Conservation (phyloP, 306 rosid genomes). For the Cucumis hystrix region DNA sequence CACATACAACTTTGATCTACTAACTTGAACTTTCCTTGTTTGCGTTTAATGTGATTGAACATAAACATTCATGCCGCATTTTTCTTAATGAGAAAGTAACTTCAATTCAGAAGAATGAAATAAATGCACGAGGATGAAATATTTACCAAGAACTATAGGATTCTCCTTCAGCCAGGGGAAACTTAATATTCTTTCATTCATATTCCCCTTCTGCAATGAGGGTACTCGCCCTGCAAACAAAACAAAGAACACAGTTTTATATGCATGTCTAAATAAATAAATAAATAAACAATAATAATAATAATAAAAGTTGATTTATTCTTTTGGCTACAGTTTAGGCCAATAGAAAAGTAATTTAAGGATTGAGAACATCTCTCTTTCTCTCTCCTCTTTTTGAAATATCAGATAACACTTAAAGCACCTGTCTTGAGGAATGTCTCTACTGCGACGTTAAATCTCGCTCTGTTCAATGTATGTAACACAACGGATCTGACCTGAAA, state of each 20-base stretch:
- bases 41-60: neutral
- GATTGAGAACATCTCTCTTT: neutral
- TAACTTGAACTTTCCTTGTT: neutral
- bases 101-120: neutral
- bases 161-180: slow-evolving; percentile 81
- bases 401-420: slow-evolving; percentile 10
- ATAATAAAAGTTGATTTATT: neutral
- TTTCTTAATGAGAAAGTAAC: neutral
- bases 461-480: slow-evolving; percentile 81
- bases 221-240: slow-evolving; percentile 66
- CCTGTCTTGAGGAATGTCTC: slow-evolving; percentile 87
- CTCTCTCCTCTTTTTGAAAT: neutral
- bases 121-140: neutral
- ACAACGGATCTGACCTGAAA: slow-evolving; percentile 85
- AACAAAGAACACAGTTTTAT: slow-evolving; percentile 5
- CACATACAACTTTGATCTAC: neutral
- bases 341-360: neutral
- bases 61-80: neutral
- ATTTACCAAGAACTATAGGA: slow-evolving; percentile 84
- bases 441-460: slow-evolving; percentile 83
- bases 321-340: neutral
- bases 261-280: neutral
- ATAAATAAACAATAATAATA: too few relatives aligned
- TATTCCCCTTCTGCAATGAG: slow-evolving; percentile 67
- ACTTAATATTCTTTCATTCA: slow-evolving; percentile 61